Evolutionary conservation across 768 basidiomycete species (phyloP).

Genomic region (Cubamyces lactineus): DNA sequence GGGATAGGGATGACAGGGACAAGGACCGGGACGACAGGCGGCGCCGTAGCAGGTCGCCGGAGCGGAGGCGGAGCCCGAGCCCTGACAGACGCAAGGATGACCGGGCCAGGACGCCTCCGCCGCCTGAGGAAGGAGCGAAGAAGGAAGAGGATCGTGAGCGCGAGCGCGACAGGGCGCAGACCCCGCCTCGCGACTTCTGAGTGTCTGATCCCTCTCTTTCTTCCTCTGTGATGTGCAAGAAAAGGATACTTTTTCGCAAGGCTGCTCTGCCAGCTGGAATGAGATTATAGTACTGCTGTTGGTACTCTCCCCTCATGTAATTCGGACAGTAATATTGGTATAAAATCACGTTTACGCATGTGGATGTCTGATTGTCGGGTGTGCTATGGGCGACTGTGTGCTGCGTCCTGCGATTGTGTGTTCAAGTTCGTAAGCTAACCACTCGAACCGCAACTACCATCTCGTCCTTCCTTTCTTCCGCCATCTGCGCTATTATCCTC

Average conservation of each 20-base stretch:
- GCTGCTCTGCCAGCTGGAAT: background rate
- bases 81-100: slow-evolving; percentile 50
- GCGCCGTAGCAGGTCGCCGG: slow-evolving; percentile 48
- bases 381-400: background rate
- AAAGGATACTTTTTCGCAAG: background rate
- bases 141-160: slow-evolving; percentile 43
- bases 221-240: background rate
- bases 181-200: slow-evolving; percentile 56
- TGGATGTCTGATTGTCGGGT: background rate
- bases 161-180: slow-evolving; percentile 49
- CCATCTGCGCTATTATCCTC: background rate
- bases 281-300: slow-evolving; percentile 10
- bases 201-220: background rate
- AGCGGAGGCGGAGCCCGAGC: slow-evolving; percentile 46
- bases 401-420: background rate
- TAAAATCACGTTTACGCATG: background rate
- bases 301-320: slow-evolving; percentile 11
- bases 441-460: background rate
- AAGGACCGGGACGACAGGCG: slow-evolving; percentile 48
- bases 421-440: background rate
- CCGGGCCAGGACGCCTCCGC: slow-evolving; percentile 58
- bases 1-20: slow-evolving; percentile 41
- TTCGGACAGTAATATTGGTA: slow-evolving; percentile 3
- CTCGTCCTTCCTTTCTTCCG: background rate
- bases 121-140: slow-evolving; percentile 45